A percentile compares a stretch with the other conserved stretches of the same genome.
Conservation (phyloP, 2,329 filamentous ascomycete genomes). For the Helicocarpus griseus region DNA sequence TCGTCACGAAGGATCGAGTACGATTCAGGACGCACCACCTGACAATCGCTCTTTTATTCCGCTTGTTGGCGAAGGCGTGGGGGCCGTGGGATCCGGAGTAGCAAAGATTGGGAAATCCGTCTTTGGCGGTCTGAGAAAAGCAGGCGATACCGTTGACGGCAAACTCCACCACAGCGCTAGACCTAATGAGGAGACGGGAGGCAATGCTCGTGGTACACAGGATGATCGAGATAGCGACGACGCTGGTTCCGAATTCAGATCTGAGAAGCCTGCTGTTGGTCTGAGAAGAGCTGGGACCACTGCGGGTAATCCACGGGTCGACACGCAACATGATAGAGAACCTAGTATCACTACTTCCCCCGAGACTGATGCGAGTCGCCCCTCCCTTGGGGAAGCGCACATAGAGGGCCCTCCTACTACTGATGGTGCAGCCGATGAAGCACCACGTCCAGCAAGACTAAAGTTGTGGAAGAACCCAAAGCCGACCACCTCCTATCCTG, state of each 20-base stretch:
- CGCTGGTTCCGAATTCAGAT: background rate
- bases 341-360: background rate
- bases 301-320: background rate
- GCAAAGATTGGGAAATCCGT: constrained; percentile 37
- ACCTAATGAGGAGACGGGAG: constrained; percentile 16
- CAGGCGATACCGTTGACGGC: constrained; percentile 28
- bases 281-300: background rate
- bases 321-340: background rate
- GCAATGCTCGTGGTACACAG: constrained; percentile 6
- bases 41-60: constrained; percentile 31
- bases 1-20: constrained; percentile 13
- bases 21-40: background rate
- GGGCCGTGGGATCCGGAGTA: constrained; percentile 41
- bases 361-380: background rate
- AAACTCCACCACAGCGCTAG: constrained; percentile 27
- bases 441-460: constrained; percentile 23
- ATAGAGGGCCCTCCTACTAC: constrained; percentile 4
- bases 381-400: background rate
- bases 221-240: constrained; percentile 9
- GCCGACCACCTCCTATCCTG: constrained; percentile 14
- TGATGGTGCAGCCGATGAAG: constrained; percentile 11
- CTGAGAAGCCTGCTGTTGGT: background rate
- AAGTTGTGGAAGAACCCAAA: constrained; percentile 7
- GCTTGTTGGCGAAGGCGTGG: constrained; percentile 41
- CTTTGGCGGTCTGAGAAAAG: constrained; percentile 33